Evolutionary conservation across 805 yeast species (phyloP).

Genomic region (Candida sphagnicola): DNA sequence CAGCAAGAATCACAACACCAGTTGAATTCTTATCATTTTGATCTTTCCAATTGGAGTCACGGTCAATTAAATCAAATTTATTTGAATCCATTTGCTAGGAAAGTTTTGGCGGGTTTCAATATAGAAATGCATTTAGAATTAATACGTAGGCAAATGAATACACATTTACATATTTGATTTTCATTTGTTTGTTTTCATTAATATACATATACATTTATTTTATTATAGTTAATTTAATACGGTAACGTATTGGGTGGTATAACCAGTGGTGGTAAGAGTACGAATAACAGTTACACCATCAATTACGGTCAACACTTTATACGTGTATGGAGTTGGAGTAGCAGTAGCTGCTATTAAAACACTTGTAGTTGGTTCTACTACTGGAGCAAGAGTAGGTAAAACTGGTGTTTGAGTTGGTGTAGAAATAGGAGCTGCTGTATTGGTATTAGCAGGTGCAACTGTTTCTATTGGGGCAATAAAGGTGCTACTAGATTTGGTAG

Average conservation of each 20-base stretch:
- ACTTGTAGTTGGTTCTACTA: neutral
- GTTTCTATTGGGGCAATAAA: neutral
- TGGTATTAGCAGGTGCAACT: neutral
- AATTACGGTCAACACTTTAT: conserved; percentile 8
- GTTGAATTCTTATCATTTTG: conserved; percentile 5
- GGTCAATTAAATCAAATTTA: conserved; percentile 24
- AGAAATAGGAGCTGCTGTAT: conserved; percentile 3
- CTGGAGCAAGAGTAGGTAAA: conserved; percentile 1
- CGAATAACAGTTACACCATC: conserved; percentile 8
- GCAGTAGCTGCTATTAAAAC: conserved; percentile 6
- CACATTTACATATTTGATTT: neutral
- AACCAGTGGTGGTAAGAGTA: conserved; percentile 11
- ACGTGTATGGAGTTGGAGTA: conserved; percentile 5
- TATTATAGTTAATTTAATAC: conserved; percentile 2
- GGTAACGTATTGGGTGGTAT: conserved; percentile 10
- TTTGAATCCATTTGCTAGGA: conserved; percentile 17
- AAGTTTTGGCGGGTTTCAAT: conserved; percentile 21
- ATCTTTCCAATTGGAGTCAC: conserved; percentile 31
- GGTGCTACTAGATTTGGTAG: conserved; percentile 3
- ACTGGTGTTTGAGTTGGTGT: conserved; percentile 3
- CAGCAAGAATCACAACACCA: neutral
- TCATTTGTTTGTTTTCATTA: neutral
- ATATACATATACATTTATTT: neutral
- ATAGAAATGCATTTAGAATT: conserved; percentile 21
- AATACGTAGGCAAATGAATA: conserved; percentile 1